phyloP scores from a whole-genome alignment of 768 basidiomycete species.

The Termitomyces sp. region DNA sequence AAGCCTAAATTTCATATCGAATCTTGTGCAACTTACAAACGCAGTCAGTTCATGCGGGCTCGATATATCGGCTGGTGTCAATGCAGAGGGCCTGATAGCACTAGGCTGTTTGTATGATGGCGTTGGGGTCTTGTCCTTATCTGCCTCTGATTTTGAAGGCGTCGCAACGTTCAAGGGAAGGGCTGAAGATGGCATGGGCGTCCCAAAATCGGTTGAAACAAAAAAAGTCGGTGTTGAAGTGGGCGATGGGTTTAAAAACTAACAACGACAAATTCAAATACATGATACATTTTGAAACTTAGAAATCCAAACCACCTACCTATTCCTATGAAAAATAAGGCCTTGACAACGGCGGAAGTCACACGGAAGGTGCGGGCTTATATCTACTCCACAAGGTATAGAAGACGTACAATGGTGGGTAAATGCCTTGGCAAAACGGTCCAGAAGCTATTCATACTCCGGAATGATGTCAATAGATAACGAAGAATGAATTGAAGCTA shows the following conservation, averaged over 20 bases:
- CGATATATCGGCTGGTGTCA: constrained; percentile 63
- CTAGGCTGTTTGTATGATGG: constrained; percentile 34
- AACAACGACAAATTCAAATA: constrained; percentile 2
- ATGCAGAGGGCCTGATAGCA: constrained; percentile 33
- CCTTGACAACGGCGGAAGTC: no score
- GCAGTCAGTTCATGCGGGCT: constrained; percentile 93
- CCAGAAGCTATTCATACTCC: no score
- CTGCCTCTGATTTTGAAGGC: constrained; percentile 41
- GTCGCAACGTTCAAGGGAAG: constrained; percentile 66
- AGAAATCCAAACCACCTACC: no score
- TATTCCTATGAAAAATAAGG: no score
- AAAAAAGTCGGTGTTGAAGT: background rate
- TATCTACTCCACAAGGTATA: no score
- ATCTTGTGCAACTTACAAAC: constrained; percentile 58
- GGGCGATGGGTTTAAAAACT: background rate
- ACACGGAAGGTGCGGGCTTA: no score
- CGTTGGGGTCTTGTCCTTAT: constrained; percentile 51
- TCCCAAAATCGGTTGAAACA: background rate
- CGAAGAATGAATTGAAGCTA: no score
- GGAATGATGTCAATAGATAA: no score
- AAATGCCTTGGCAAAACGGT: no score
- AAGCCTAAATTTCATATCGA: background rate
- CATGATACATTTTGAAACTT: no score
- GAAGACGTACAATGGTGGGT: no score
- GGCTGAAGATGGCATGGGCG: constrained; percentile 44